Evolutionary conservation across 1,139 yeast genomes (phyloP).

Genomic region (Debaryomyces robertsiae): DNA sequence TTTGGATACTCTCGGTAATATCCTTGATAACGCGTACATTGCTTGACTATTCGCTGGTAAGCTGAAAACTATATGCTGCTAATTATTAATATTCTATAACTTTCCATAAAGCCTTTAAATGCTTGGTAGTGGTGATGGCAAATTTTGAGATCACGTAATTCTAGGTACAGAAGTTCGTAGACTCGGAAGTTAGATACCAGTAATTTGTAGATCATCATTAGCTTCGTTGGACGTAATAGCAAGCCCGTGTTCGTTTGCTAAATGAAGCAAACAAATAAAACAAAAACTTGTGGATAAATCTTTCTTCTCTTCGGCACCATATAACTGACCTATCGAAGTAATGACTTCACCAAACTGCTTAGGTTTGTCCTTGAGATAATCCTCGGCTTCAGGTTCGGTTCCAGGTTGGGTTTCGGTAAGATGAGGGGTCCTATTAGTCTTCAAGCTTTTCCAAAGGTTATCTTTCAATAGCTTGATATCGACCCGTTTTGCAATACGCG

Average conservation of each 20-base stretch:
- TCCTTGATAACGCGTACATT: slow-evolving; percentile 13
- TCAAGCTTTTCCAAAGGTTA: slow-evolving; percentile 73
- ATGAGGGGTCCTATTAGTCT: slow-evolving; percentile 15
- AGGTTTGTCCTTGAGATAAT: slow-evolving; percentile 3
- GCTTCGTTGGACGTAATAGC: slow-evolving; percentile 57
- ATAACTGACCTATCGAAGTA: slow-evolving; percentile 53
- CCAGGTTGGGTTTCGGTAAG: slow-evolving; percentile 6
- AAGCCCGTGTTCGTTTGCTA: slow-evolving; percentile 88
- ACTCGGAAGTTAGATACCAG: slow-evolving; percentile 21
- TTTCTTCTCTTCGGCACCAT: slow-evolving; percentile 51
- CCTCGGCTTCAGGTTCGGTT: slow-evolving; percentile 4
- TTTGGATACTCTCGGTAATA: slow-evolving; percentile 12
- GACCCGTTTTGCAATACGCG: slow-evolving; percentile 81
- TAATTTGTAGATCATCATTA: slow-evolving; percentile 59
- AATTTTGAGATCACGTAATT: slow-evolving; percentile 9
- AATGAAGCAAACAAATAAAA: slow-evolving; percentile 79
- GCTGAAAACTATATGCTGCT: not conserved
- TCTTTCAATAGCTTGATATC: slow-evolving; percentile 80
- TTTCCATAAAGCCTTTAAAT: slow-evolving; percentile 2
- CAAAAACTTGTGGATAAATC: slow-evolving; percentile 88
- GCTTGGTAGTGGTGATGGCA: slow-evolving; percentile 9
- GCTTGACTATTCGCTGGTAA: slow-evolving; percentile 3
- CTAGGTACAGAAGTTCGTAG: not conserved
- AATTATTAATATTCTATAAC: slow-evolving; percentile 6
- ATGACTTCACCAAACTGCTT: slow-evolving; percentile 52